phyloP scores from a whole-genome alignment of 345 rosid genomes.

The Cardiospermum halicacabum region DNA sequence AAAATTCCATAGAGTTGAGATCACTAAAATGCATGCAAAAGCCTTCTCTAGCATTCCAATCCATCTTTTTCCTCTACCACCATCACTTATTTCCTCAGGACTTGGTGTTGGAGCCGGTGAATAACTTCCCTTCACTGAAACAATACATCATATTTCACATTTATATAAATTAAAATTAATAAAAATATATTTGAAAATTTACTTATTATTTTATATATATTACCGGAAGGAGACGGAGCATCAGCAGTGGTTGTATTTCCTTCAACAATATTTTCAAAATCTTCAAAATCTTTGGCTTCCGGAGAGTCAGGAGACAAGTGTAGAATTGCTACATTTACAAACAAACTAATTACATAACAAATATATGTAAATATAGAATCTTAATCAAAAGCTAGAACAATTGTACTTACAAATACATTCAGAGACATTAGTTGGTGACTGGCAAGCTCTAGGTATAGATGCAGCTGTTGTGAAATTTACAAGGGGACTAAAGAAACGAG shows the following conservation, averaged over 20 bases:
- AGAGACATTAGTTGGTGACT: slow-evolving; percentile 42
- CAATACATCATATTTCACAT: too few species aligned
- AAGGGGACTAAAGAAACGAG: slow-evolving; percentile 66
- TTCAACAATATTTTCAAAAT: slow-evolving; percentile 47
- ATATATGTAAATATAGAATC: too few species aligned
- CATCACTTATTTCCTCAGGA: slow-evolving; percentile 35
- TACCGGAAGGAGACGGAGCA: slow-evolving; percentile 35
- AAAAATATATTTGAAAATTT: too few species aligned
- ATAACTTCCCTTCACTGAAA: slow-evolving; percentile 13
- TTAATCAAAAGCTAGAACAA: too few species aligned
- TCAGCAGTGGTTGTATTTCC: slow-evolving; percentile 11
- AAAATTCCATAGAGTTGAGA: slow-evolving; percentile 2
- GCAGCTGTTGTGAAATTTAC: slow-evolving; percentile 57
- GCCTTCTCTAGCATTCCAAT: slow-evolving; percentile 27
- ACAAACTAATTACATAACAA: not conserved
- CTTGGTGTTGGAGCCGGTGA: not conserved
- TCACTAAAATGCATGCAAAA: slow-evolving; percentile 14
- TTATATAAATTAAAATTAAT: too few species aligned
- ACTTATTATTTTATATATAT: too few species aligned
- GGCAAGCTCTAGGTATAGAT: slow-evolving; percentile 56
- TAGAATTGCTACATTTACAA: slow-evolving; percentile 46
- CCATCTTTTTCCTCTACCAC: slow-evolving; percentile 28
- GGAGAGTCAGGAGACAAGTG: slow-evolving; percentile 59
- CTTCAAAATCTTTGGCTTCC: slow-evolving; percentile 57
- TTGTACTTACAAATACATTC: slow-evolving; percentile 49